phyloP scores from a whole-genome alignment of 805 yeast genomes.

The Ogataea allantospora region DNA sequence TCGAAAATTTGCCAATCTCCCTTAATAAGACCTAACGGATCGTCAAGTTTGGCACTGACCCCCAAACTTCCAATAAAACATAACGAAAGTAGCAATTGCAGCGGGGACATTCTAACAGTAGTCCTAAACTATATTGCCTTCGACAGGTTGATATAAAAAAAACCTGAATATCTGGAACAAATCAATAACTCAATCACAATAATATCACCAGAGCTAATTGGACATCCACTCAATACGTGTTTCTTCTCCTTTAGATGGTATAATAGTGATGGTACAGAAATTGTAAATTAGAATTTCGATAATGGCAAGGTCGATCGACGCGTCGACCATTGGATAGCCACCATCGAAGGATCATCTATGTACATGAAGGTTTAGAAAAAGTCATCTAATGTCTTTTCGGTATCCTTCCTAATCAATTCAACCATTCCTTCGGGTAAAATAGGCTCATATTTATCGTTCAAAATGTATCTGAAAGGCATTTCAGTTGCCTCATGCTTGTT shows the following conservation, averaged over 20 bases:
- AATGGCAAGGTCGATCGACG: slow-evolving; percentile 6
- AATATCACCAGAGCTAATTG: too few relatives aligned
- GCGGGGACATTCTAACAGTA: background rate
- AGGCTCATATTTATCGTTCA: slow-evolving; percentile 63
- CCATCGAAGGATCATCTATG: too few relatives aligned
- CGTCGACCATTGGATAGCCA: too few relatives aligned
- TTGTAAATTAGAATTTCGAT: background rate
- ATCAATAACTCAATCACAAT: background rate
- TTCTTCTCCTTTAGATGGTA: too few relatives aligned
- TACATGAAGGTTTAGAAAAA: slow-evolving; percentile 35
- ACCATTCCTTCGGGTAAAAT: slow-evolving; percentile 92
- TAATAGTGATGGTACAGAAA: background rate
- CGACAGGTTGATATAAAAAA: background rate
- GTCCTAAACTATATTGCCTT: background rate
- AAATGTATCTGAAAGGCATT: slow-evolving; percentile 94
- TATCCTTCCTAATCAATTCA: slow-evolving; percentile 77
- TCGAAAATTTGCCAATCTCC: slow-evolving; percentile 2
- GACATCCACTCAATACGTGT: too few relatives aligned
- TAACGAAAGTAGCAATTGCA: background rate
- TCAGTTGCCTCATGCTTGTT: slow-evolving; percentile 89
- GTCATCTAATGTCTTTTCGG: slow-evolving; percentile 79
- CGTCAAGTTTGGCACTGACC: background rate
- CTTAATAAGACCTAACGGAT: background rate
- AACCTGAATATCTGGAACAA: too few relatives aligned
- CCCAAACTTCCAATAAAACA: background rate